Evolutionary conservation across 1,139 yeast species (phyloP).

Genomic region (Debaryomyces psychrophilus): DNA sequence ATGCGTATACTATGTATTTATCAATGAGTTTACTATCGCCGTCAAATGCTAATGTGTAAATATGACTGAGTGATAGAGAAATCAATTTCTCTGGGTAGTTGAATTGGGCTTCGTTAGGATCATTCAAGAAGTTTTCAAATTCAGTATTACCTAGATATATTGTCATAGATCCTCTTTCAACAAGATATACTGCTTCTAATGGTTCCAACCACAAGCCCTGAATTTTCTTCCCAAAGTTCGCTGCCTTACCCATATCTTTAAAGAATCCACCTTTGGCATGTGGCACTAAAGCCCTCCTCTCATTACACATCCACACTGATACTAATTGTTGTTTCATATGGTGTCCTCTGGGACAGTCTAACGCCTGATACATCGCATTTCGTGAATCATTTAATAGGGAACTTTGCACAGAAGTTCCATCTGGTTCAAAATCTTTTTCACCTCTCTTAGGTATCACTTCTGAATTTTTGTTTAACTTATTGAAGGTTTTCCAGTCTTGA

Average conservation of each 20-base stretch:
- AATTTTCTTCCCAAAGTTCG: constrained; percentile 23
- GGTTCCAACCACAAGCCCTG: constrained; percentile 53
- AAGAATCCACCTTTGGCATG: constrained; percentile 74
- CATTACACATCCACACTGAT: constrained; percentile 50
- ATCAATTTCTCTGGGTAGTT: constrained; percentile 27
- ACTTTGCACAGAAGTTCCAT: constrained; percentile 67
- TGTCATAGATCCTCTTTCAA: constrained; percentile 80
- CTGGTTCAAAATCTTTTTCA: constrained; percentile 86
- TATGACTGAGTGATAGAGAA: constrained; percentile 64
- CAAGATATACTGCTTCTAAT: constrained; percentile 74
- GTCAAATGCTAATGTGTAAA: constrained; percentile 57
- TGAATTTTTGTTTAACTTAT: constrained; percentile 25
- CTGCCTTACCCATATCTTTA: constrained; percentile 68
- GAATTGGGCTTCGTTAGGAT: constrained; percentile 28
- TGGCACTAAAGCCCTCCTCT: constrained; percentile 49
- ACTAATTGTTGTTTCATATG: constrained; percentile 50
- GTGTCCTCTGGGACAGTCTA: constrained; percentile 62
- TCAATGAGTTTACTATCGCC: constrained; percentile 50
- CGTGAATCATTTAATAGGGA: constrained; percentile 57
- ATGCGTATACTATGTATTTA: constrained; percentile 68
- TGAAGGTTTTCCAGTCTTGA: constrained; percentile 68
- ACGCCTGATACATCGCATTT: constrained; percentile 72
- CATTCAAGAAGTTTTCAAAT: constrained; percentile 21
- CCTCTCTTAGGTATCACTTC: constrained; percentile 64
- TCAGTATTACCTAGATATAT: constrained; percentile 43